Conservation (phyloP, 75 land plant species). For the Ceratopteris richardii region DNA sequence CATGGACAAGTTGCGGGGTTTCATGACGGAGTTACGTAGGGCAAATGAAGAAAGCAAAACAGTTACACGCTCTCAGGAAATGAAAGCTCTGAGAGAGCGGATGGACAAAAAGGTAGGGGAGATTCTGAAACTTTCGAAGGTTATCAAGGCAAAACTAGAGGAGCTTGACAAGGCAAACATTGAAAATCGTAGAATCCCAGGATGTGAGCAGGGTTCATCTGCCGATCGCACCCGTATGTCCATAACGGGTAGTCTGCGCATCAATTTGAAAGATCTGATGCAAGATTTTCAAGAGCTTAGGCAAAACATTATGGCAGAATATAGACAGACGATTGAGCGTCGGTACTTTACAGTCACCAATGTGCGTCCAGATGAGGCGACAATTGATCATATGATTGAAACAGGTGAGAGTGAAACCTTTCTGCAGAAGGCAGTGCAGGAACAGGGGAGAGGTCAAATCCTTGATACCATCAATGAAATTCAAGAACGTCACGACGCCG, state of each 20-base stretch:
- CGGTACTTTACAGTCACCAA: constrained; percentile 79
- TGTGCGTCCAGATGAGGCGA: constrained; percentile 51
- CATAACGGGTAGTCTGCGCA: constrained; percentile 45
- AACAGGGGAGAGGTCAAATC: too few species aligned
- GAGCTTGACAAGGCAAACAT: constrained; percentile 51
- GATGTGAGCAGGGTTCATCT: constrained; percentile 60
- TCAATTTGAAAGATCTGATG: constrained; percentile 59
- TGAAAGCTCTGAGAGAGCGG: constrained; percentile 42
- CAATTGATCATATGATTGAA: constrained; percentile 67
- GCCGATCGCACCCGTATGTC: constrained; percentile 54
- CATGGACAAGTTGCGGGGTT: constrained; percentile 30
- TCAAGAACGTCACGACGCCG: constrained; percentile 54
- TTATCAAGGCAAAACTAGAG: constrained; percentile 50
- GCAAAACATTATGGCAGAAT: constrained; percentile 14
- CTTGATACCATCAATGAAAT: constrained; percentile 53
- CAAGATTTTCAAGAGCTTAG: constrained; percentile 25
- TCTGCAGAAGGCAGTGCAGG: constrained; percentile 55
- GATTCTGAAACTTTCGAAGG: constrained; percentile 35
- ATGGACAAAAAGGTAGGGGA: constrained; percentile 49
- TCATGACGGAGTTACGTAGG: constrained; percentile 33
- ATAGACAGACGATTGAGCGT: constrained; percentile 39
- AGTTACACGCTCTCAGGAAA: constrained; percentile 40
- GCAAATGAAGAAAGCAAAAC: constrained; percentile 46
- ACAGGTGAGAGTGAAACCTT: too few species aligned
- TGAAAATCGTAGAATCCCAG: too few species aligned